A percentile compares a stretch with the other conserved stretches of the same genome.
These are phyloP conservation scores for Micromonas pusilla DNA, from an alignment of 139 green algal species.

Conservation along the genomic window DNA sequence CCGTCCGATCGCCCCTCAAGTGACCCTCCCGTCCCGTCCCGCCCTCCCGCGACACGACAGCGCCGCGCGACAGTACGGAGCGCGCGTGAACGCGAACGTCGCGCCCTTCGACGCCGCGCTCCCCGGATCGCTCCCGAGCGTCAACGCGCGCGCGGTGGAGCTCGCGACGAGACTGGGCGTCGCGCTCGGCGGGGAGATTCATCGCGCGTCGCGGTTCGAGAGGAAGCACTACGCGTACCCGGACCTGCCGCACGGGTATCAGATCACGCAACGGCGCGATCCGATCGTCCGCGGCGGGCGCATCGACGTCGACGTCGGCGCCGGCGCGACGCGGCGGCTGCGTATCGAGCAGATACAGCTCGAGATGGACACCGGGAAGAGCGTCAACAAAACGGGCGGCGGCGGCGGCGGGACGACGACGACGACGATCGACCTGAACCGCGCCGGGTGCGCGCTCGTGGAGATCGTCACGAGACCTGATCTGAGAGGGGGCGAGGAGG, in stretches of 20 bases:
- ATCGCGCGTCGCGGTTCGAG: conserved; percentile 1
- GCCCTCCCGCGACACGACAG: not conserved
- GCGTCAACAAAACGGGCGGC: not conserved
- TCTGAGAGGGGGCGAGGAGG: conserved; percentile 14
- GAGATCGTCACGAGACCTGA: conserved; percentile 25
- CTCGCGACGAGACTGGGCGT: conserved; percentile 5
- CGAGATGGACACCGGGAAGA: conserved; percentile 32
- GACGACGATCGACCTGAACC: conserved; percentile 17
- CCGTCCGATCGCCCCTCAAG: not conserved
- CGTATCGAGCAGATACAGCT: conserved; percentile 17
- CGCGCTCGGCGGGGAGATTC: not conserved
- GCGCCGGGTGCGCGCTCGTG: conserved; percentile 17
- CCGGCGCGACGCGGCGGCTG: not conserved
- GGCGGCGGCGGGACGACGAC: not conserved
- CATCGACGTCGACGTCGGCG: not conserved
- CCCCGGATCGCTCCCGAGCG: conserved; percentile 12
- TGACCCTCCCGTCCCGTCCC: not conserved
- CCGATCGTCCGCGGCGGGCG: not conserved
- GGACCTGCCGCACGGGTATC: conserved; percentile 29
- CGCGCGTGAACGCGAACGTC: not conserved
- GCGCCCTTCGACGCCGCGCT: conserved; percentile 21
- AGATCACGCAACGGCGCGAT: conserved; percentile 25
- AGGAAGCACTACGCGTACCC: conserved; percentile 31
- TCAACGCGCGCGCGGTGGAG: conserved; percentile 5
- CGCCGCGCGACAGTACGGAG: not conserved